Evolutionary conservation across 495 filamentous ascomycete species (phyloP), one percentile per base, ranked within the genome.

Genomic region (Penicillium tannophilum): DNA sequence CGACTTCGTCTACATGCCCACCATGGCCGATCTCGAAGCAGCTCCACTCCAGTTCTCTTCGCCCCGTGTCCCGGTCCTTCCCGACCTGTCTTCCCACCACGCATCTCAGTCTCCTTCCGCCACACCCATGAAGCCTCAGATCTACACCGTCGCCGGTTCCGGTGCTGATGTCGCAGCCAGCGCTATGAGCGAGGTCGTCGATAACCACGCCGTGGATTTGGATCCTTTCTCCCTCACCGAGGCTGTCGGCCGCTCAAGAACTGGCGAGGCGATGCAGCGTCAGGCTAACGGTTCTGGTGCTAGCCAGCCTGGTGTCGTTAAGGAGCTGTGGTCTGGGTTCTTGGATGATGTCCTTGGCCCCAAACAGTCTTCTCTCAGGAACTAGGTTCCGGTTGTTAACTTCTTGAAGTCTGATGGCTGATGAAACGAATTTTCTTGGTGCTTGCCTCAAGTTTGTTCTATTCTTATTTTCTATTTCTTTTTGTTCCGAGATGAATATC

Each of bases 1-100:
- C 53, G 86, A 88, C 76, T 85, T 87, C 60, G 79, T 79, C 63
- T 86, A 81, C 77, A 74, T 88, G 70, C 86, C 86, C 31, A 73
- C 78, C 52, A 64, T 78, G 66, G 71, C 73, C 48, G 76, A 79
- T 51, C 58, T 80, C 19, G 77, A 81, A 39, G 61, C 68, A 9
- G 51, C 65, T 16, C 54, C 70, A 10, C 23, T 64, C 39, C 66
- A 67, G 8, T 48, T n/a, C 16, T 41, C 72, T 17, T 59, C 70
- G 36, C 68, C 71, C 10, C 79, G 75, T 51, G 76, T 86, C 51
- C 84, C 84, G 63, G 73, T 87, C 62, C 74, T 87, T 62, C 76
- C 82, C 54, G 74, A 79, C 50, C 73, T 77, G 44, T 70, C 67
- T 64, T 71, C 69, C 61, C 60, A 65, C 63, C 59, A 54, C 43